Base-by-base conservation (phyloP, 2,329 filamentous ascomycete genomes). In the Fusarium heterosporum region DNA sequence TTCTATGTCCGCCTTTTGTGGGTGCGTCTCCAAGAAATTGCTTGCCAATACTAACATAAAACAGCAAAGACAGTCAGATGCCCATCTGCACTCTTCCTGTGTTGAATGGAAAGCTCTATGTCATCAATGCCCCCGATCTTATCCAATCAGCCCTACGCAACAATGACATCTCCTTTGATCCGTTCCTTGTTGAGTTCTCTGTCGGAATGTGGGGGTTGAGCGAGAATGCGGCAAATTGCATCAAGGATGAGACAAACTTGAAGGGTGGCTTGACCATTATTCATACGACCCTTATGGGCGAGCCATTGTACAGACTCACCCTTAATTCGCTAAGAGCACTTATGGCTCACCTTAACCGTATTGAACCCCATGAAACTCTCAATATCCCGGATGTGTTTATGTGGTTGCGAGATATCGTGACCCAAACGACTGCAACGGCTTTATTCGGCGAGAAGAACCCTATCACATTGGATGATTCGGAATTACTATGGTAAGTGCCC, bases 401-500 rank as follows among this genome's bases (percentile, higher is more conserved):
- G 1, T 83, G 80, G 80, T 41, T 82, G 4, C 74, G 78, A 9
- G 55, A 77, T 3, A 59, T 75, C 4, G 73, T 82, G 48, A 79
- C 79, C 10, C 59, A 76, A 16, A 78, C 81, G 1, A 79, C 79
- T 0, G 73, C 73, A 17, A 65, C 74, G 17, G 77, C 78, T 1
- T 66, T 85, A 30, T 83, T 78, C 46, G 83, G 83, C 4, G 74
- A 77, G 1, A 64, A 80, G 10, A 84, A 83, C 50, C 80, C 82
- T 1, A 36, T 72, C 7, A 59, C 57, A 0, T 5, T 39, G 2
- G 51, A 69, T 3, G 51, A 81, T 11, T 69, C 74, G 5, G 62
- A 83, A 5, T 52, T 80, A 3, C 75, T 83, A n/a, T 78, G 76
- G 79, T 78, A 71, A 12, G 38, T 3, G 30, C 13, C 6, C 9